Evolutionary conservation across 78 protist genomes (phyloP), one percentile per base, ranked within the genome.

Genomic region (Emiliania huxleyi): DNA sequence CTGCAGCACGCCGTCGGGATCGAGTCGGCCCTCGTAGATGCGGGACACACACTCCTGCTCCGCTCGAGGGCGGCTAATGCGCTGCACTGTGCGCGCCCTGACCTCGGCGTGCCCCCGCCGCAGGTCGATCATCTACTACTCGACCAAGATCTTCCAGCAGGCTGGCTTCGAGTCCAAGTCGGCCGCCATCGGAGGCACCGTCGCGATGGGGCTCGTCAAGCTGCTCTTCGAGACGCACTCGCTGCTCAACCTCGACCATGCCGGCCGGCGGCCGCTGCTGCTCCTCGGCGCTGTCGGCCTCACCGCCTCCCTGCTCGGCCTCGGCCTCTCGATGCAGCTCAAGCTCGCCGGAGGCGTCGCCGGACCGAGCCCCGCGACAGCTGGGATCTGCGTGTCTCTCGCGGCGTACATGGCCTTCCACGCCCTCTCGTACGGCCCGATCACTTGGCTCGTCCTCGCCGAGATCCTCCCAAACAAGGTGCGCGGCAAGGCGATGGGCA

Each of bases 351-450:
- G 6, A 1, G 81, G 35, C 81, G 81, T 11, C 23, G 42, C 43
- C 18, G 81, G 81, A 12, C 18, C n/a, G 29, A 71, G 44, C 44
- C 40, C 81, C 19, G 19, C 22, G 40, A 33, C 81, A 12, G 4
- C 0, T 2, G 42, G 18, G 40, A 71, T n/a, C 40, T 71, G 11
- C 42, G 81, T 6, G 8, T 12, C 29, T 40, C 44, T 71, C 12
- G 44, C 19, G 40, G 29, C 11, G 18, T 91, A 91, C 83, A 35
- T 37, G 38, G 46, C 87, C 52, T 48, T 21, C 91, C 90, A 88
- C 95, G 52, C 95, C 40, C 25, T 84, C 45, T 92, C 93, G 37
- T 92, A 40, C 69, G 95, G 95, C 0, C 79, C 95, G n/a, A 48
- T 93, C 43, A 92, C 95, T 0, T 93, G 95, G 95, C 46, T 93